Percentiles rank a stretch among this genome's conserved stretches.
These are phyloP conservation scores for Colletotrichum musicola DNA, from an alignment of 2,329 filamentous ascomycete genomes.

Conservation along the genomic window DNA sequence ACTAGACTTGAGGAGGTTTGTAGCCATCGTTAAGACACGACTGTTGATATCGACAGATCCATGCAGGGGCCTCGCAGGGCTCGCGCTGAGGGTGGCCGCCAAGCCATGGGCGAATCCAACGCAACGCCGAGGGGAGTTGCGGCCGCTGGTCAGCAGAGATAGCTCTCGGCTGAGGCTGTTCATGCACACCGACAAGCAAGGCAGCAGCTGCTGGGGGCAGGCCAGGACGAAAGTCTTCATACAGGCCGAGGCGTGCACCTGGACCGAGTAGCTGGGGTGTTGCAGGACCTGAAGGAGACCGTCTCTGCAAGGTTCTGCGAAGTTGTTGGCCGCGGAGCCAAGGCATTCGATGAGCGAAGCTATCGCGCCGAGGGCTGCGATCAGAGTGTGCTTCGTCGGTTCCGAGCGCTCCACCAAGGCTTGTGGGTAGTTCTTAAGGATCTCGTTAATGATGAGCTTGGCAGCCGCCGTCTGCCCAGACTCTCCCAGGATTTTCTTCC, in stretches of 20 bases:
- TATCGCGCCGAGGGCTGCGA: slow-evolving; percentile 82
- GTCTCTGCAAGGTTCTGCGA: slow-evolving; percentile 88
- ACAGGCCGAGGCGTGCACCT: slow-evolving; percentile 88
- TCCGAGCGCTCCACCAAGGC: slow-evolving; percentile 88
- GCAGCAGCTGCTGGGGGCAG: slow-evolving; percentile 91
- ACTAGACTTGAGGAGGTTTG: slow-evolving; percentile 90
- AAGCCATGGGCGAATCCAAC: slow-evolving; percentile 93
- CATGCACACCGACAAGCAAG: slow-evolving; percentile 94
- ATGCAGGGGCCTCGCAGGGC: slow-evolving; percentile 87
- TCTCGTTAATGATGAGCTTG: slow-evolving; percentile 83
- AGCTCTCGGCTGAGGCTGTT: slow-evolving; percentile 93
- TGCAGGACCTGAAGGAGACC: slow-evolving; percentile 90
- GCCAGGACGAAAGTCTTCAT: slow-evolving; percentile 89
- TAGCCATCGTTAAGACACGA: slow-evolving; percentile 90
- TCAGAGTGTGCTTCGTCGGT: slow-evolving; percentile 87
- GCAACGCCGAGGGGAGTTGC: slow-evolving; percentile 85
- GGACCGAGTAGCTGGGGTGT: slow-evolving; percentile 96
- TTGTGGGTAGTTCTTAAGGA: slow-evolving; percentile 95
- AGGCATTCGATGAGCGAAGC: slow-evolving; percentile 82
- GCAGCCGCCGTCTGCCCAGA: slow-evolving; percentile 88
- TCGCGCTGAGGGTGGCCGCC: slow-evolving; percentile 90
- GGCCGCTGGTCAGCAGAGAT: slow-evolving; percentile 77
- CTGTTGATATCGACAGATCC: slow-evolving; percentile 97
- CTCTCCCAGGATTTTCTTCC: slow-evolving; percentile 85
- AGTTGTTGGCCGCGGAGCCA: slow-evolving; percentile 82